Percentiles rank a stretch among this genome's conserved stretches.
phyloP scores from a whole-genome alignment of 1,284 basidiomycete species.

The Ceraceosorus bombacis region DNA sequence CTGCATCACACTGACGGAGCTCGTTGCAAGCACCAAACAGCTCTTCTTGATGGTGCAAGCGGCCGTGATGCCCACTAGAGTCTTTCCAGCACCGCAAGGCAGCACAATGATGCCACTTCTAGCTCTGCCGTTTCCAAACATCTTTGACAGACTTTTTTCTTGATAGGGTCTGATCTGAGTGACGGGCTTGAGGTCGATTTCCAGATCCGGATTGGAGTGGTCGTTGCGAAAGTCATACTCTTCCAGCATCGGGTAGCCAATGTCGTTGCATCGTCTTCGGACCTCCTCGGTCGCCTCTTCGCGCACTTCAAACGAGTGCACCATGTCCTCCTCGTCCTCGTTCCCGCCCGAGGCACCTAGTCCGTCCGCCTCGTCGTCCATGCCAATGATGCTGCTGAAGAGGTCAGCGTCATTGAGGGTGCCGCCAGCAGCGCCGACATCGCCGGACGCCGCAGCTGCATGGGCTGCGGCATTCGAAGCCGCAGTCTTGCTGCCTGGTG shows the following conservation, averaged over 20 bases:
- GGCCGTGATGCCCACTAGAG: constrained; percentile 95
- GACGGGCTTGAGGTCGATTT: constrained; percentile 47
- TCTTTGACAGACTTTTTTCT: constrained; percentile 47
- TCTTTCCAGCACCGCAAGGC: constrained; percentile 97
- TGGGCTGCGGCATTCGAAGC: constrained; percentile 8
- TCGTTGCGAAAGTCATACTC: constrained; percentile 49
- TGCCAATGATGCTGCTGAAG: constrained; percentile 46
- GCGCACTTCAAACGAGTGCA: constrained; percentile 46
- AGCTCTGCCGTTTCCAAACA: constrained; percentile 48
- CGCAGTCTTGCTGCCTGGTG: constrained; percentile 8
- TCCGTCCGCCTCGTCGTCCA: constrained; percentile 42
- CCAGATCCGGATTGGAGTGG: constrained; percentile 44
- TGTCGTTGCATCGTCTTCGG: constrained; percentile 46
- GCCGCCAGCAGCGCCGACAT: constrained; percentile 8
- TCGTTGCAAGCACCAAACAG: constrained; percentile 81
- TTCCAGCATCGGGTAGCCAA: constrained; percentile 47
- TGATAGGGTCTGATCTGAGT: constrained; percentile 48
- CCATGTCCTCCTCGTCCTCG: constrained; percentile 35
- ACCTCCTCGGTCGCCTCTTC: constrained; percentile 46
- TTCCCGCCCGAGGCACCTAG: neutral
- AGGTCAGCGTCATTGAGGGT: constrained; percentile 38
- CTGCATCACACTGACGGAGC: constrained; percentile 47
- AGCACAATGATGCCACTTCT: constrained; percentile 92
- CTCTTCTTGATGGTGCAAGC: constrained; percentile 99
- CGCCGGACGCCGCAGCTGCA: constrained; percentile 15